Base-by-base conservation (phyloP, 306 rosid species). In the Acmispon strigosus region DNA sequence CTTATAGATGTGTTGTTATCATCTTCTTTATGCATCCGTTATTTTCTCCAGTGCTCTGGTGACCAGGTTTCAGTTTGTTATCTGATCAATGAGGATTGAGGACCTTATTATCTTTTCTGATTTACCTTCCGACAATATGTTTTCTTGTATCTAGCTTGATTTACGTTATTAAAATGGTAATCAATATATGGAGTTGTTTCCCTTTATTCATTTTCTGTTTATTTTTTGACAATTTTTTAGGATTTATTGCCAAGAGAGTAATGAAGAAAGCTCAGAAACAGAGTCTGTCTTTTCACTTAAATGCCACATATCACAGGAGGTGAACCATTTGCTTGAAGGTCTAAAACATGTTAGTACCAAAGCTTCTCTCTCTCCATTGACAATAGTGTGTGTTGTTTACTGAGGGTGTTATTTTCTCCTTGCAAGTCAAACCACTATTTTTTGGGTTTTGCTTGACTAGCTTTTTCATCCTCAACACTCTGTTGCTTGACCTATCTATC, bases 281-380 rank as follows among this genome's bases (percentile, higher is more conserved):
- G 99, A 95, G 78, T 86, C 97, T 19, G 97, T 91, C 76, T 88
- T 87, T 86, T 84, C 99, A 41, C 97, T 95, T 62, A 95, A 95
- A 80, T 95, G 99, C 84, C 97, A 95, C 87, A 95, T 95, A 83
- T 95, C 97, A 0, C 99, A 95, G 0, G 99, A 95, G 69, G 99
- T 95, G 85, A 95, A 95, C 88, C 99, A 95, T 86, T 82, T 95
- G 84, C 91, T 85, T 59, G 99, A 95, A 88, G 99, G 99, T 67
- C 77, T 95, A 72, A 91, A 95, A 78, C 97, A 95, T 81, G 99
- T 95, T 81, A 89, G 97, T 81, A 37, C 42, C 29, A 64, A 56
- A 44, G 17, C 65, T 50, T 43, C 60, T 39, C 9, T 41, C 52
- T 49, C 66, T 67, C 39, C 29, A 12, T 48, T 8, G 66, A 41